Evolutionary conservation across 805 yeast genomes (phyloP).

Genomic region (Isabelozyma rhagii): DNA sequence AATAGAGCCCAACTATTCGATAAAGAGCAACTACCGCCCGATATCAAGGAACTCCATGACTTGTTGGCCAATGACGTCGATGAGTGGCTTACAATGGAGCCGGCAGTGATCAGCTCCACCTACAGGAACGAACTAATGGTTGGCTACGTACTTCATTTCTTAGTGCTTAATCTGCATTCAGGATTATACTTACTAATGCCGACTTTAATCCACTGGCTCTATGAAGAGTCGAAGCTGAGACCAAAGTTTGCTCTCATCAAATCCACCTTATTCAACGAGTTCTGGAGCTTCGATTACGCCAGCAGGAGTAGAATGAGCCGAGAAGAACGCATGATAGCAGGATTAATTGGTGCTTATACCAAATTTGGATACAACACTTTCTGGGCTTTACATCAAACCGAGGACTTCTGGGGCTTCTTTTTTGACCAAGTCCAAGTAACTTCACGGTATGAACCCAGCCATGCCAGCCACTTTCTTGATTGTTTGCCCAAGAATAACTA

Average conservation of each 20-base stretch:
- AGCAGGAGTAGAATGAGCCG: conserved; percentile 6
- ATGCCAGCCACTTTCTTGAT: background rate
- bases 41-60: conserved; percentile 16
- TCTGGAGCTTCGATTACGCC: conserved; percentile 16
- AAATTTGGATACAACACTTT: conserved; percentile 9
- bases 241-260: background rate
- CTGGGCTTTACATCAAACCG: conserved; percentile 23
- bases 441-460: background rate
- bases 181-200: conserved; percentile 31
- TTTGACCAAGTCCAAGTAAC: conserved; percentile 4
- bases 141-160: conserved; percentile 33
- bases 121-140: conserved; percentile 23
- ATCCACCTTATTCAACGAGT: conserved; percentile 16
- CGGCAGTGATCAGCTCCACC: conserved; percentile 14
- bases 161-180: conserved; percentile 32
- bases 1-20: conserved; percentile 26
- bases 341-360: conserved; percentile 11
- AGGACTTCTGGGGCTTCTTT: conserved; percentile 27
- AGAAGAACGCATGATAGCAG: conserved; percentile 6
- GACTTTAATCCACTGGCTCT: conserved; percentile 34
- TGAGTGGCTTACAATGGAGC: conserved; percentile 34
- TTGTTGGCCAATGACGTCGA: conserved; percentile 32
- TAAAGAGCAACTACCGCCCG: conserved; percentile 21
- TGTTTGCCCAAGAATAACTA: background rate
- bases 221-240: conserved; percentile 18